phyloP scores from a whole-genome alignment of 305 asterid species.

The Fraxinus latifolia region DNA sequence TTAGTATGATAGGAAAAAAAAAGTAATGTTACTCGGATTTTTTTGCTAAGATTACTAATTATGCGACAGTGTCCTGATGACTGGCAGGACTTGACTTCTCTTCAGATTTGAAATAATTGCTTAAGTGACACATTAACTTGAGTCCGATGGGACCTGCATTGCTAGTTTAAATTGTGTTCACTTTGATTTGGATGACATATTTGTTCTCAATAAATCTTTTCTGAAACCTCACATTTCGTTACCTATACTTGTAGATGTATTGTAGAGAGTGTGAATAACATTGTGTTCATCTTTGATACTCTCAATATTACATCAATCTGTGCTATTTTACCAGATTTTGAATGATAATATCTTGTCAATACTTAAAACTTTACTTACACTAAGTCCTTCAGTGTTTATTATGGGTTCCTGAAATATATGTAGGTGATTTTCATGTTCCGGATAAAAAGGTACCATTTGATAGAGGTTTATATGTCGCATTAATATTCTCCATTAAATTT shows the following conservation, averaged over 20 bases:
- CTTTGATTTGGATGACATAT: background rate
- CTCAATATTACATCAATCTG: background rate
- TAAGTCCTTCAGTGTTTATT: background rate
- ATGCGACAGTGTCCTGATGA: background rate
- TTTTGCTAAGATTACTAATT: background rate
- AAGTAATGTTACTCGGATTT: background rate
- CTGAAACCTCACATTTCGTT: background rate
- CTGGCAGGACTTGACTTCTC: background rate
- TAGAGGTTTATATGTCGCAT: background rate
- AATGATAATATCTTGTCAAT: background rate
- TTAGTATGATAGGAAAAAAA: background rate
- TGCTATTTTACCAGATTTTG: background rate
- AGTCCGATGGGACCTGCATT: background rate
- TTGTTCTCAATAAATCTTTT: background rate
- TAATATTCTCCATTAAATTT: background rate
- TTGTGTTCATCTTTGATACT: background rate
- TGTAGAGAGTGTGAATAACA: background rate
- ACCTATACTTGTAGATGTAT: background rate
- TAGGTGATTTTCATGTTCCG: background rate
- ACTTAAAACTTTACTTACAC: background rate
- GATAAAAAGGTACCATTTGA: background rate
- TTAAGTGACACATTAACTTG: background rate
- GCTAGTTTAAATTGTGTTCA: background rate
- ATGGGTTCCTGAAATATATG: background rate
- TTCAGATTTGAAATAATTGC: background rate